Base-by-base conservation (phyloP, 306 rosid genomes). In the Parietaria judaica region DNA sequence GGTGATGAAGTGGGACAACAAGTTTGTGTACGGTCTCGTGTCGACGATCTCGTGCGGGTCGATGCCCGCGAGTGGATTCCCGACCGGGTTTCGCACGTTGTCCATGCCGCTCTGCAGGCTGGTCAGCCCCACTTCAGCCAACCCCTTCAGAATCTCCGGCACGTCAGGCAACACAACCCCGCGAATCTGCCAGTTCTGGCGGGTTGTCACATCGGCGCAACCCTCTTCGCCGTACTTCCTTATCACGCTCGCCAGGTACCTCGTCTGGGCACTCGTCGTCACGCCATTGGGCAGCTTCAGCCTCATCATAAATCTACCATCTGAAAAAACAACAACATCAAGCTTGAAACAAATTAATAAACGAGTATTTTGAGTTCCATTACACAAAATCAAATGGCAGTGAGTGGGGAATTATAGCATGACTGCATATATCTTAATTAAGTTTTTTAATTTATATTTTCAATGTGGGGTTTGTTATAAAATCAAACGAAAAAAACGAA, bases 41-140 rank as follows among this genome's bases (percentile, higher is more conserved):
- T 92, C 95, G 36, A 88, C 79, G 65, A 92, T 88, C 81, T 92
- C 98, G 14, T 69, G 57, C 0, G 94, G 95, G 39, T 92, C 98
- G 69, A 88, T 68, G 37, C 98, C 98, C 1, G 96, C 98, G 75
- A 92, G 80, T 54, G 98, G 98, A 71, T 86, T 92, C 8, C 98
- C 98, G 8, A 88, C 98, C 14, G 98, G 95, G 84, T 92, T 92
- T 74, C 98, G 77, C 11, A 92, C 98, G 62, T 92, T 92, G 81
- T 92, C 98, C 98, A 92, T 92, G 46, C 98, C 98, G 80, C 98
- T 92, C 78, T 88, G 98, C 14, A 92, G 70, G 63, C 98, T 92
- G 1, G 96, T 92, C 60, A 92, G 76, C 1, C 98, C 98, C 62
- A 92, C 95, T 59, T 79, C 83, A 7, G 67, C 88, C 6, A 88